Base-by-base conservation (phyloP, 2,329 filamentous ascomycete genomes). In the Orbilia brochopaga region DNA sequence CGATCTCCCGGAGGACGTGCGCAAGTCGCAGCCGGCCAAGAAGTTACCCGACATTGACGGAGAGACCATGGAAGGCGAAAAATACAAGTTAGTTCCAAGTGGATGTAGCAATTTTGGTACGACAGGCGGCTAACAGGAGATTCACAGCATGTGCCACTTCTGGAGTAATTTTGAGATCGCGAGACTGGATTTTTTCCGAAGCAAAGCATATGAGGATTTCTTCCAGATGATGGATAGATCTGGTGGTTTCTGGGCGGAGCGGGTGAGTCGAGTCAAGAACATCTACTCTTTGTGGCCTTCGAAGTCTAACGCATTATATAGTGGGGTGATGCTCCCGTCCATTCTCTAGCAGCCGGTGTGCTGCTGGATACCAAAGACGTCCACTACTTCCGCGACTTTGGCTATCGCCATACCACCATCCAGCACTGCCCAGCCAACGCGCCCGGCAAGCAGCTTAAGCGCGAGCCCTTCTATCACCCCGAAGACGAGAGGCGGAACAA, bases 111-210 rank as follows among this genome's bases (percentile, higher is more conserved):
- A 37, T 15, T 19, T 35, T 24, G 35, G 8, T 15, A n/a, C 15
- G 54, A 48, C 19, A 30, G 17, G 1, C 8, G 30, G 35, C 67
- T 72, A 61, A 72, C 55, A 17, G 4, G 19, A 7, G 17, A 2
- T 27, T 54, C 52, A 4, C 30, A 72, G 67, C 82, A 99, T 99
- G 94, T 99, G 94, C 80, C 94, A 99, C 83, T 99, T 97, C 83
- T 99, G 94, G 94, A 96, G 92, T 80, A 99, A 99, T 80, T 99
- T 99, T 76, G 94, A 99, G 81, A 99, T 99, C 81, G 94, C 94
- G 13, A 87, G 88, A 69, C 85, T 99, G 73, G 89, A 91, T 81
- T 99, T 92, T 87, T 97, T 97, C 85, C 87, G 94, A 76, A 97
- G 92, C 83, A 93, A 96, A 81, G 90, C 92, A 78, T 99, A 99